A percentile compares a stretch with the other conserved stretches of the same genome.
Conservation (phyloP, 805 yeast genomes). For the Nakazawaea ambrosiae region DNA sequence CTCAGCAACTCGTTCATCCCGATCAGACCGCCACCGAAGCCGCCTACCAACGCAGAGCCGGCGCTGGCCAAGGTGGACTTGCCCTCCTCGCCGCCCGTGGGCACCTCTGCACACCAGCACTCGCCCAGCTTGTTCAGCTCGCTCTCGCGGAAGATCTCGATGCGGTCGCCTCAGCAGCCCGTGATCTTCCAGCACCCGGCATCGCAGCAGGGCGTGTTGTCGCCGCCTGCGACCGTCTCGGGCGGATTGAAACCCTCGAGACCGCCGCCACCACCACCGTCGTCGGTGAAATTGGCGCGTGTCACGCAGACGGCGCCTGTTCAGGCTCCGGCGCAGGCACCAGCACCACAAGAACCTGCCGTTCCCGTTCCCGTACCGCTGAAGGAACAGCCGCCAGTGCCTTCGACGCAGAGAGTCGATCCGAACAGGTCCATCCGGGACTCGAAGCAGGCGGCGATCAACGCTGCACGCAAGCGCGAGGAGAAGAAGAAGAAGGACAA, state of each 20-base stretch:
- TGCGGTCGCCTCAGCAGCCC: slow-evolving; percentile 11
- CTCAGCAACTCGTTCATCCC: slow-evolving; percentile 37
- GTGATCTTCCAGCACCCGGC: background rate
- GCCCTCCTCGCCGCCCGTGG: background rate
- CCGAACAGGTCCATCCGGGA: slow-evolving; percentile 21
- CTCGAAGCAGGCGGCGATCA: slow-evolving; percentile 42
- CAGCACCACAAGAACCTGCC: slow-evolving; percentile 17
- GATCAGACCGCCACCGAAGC: slow-evolving; percentile 63
- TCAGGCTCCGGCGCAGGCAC: slow-evolving; percentile 33
- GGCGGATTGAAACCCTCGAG: slow-evolving; percentile 19
- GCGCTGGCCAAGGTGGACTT: slow-evolving; percentile 1
- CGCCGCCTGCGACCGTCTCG: slow-evolving; percentile 5
- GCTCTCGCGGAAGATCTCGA: slow-evolving; percentile 21
- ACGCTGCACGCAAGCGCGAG: slow-evolving; percentile 66
- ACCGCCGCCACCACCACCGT: slow-evolving; percentile 30
- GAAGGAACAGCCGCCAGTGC: background rate
- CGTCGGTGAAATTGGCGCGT: no score
- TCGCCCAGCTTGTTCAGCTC: slow-evolving; percentile 12
- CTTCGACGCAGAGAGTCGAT: slow-evolving; percentile 13
- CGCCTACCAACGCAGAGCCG: slow-evolving; percentile 25
- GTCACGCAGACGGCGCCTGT: no score
- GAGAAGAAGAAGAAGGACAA: slow-evolving; percentile 67
- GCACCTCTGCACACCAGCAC: slow-evolving; percentile 4
- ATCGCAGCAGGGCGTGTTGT: background rate
- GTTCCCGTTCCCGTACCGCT: slow-evolving; percentile 10